Conservation (phyloP, 1,284 basidiomycete genomes). For the Coniophora puteana region DNA sequence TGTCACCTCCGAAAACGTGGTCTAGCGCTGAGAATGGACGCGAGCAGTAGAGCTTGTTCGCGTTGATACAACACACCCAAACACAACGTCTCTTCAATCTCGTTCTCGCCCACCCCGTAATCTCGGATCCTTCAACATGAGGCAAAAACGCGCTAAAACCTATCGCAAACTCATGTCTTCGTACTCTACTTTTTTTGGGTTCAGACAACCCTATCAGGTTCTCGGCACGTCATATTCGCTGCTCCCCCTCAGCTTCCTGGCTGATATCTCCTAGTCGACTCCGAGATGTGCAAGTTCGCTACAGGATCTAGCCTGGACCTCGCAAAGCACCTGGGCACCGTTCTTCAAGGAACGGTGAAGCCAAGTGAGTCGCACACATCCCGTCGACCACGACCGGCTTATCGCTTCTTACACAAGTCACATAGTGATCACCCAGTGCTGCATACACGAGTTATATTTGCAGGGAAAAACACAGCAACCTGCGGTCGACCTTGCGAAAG, state of each 20-base stretch:
- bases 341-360: slow-evolving; percentile 84
- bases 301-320: slow-evolving; percentile 72
- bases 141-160: slow-evolving; percentile 89
- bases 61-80: no score
- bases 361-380: slow-evolving; percentile 62
- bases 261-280: slow-evolving; percentile 59
- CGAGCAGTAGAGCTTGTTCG: no score
- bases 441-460: slow-evolving; percentile 86
- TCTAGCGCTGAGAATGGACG: no score
- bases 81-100: neutral
- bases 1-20: no score
- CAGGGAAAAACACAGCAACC: slow-evolving; percentile 68
- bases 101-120: slow-evolving; percentile 1
- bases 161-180: slow-evolving; percentile 91
- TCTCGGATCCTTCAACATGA: no score
- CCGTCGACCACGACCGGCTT: slow-evolving; percentile 6
- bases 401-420: slow-evolving; percentile 35
- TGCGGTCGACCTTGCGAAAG: slow-evolving; percentile 86
- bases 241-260: slow-evolving; percentile 6
- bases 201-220: slow-evolving; percentile 88
- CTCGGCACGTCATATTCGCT: slow-evolving; percentile 50
- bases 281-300: slow-evolving; percentile 78
- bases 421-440: slow-evolving; percentile 96
- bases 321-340: slow-evolving; percentile 64
- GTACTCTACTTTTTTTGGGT: slow-evolving; percentile 83